Percentiles rank a stretch among this genome's conserved stretches.
These are phyloP conservation scores for Arthrobotrys megalospora DNA, from an alignment of 2,329 filamentous ascomycete species.

Conservation along the genomic window DNA sequence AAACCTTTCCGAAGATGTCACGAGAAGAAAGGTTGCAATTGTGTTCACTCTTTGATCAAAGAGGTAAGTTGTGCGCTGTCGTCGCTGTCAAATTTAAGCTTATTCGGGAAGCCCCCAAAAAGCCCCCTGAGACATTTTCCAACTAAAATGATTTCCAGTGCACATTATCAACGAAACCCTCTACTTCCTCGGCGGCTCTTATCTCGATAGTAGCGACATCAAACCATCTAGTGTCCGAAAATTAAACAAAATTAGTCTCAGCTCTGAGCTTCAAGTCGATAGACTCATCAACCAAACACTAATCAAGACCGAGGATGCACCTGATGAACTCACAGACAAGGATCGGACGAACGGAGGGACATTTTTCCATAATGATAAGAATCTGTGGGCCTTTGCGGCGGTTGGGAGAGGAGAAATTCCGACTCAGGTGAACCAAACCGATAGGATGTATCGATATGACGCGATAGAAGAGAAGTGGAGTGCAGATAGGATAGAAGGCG, in stretches of 20 bases:
- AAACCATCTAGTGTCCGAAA: conserved; percentile 27
- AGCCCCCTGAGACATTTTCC: neutral
- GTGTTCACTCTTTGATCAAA: conserved; percentile 30
- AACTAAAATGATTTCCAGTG: neutral
- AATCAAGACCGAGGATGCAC: conserved; percentile 35
- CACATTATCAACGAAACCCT: conserved; percentile 38
- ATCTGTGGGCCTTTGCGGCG: conserved; percentile 24
- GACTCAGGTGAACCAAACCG: conserved; percentile 17
- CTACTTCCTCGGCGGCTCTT: conserved; percentile 32
- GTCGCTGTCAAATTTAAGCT: neutral
- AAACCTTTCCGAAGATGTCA: conserved; percentile 4
- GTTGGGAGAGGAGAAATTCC: conserved; percentile 24
- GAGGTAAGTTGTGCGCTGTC: conserved; percentile 6
- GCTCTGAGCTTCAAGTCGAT: conserved; percentile 19
- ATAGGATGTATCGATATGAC: conserved; percentile 36
- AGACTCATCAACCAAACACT: conserved; percentile 16
- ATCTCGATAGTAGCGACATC: conserved; percentile 17
- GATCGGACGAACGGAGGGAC: conserved; percentile 15
- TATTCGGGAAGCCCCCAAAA: neutral
- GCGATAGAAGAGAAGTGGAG: neutral
- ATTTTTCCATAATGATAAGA: conserved; percentile 30
- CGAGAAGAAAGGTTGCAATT: neutral
- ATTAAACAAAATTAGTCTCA: conserved; percentile 26
- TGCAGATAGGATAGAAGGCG: conserved; percentile 24
- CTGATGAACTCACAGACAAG: conserved; percentile 24